Evolutionary conservation across 2,329 filamentous ascomycete species (phyloP).

Genomic region (Pyrenophora graminea): DNA sequence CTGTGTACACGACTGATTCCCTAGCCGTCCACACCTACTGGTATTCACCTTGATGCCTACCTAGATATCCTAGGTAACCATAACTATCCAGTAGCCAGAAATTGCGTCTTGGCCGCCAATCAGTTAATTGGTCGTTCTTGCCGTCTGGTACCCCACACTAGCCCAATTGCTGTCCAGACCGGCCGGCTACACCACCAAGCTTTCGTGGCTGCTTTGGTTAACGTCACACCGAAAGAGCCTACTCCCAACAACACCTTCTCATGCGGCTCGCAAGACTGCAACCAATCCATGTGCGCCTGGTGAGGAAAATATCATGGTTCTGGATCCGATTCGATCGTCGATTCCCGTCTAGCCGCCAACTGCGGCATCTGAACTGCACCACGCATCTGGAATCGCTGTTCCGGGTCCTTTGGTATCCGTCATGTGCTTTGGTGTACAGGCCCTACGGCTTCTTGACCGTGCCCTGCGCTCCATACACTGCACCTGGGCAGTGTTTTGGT

Average conservation of each 20-base stretch:
- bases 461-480: not conserved
- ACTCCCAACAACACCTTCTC: not conserved
- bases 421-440: not conserved
- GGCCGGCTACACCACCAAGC: conserved; percentile 10
- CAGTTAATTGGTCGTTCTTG: conserved; percentile 2
- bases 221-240: conserved; percentile 7
- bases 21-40: not conserved
- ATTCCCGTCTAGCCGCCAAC: conserved; percentile 16
- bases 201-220: conserved; percentile 10
- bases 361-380: conserved; percentile 16
- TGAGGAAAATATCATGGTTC: not conserved
- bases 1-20: not conserved
- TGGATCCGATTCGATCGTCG: conserved; percentile 8
- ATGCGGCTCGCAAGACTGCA: not conserved
- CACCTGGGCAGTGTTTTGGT: not conserved
- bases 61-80: conserved; percentile 1
- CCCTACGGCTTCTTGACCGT: not conserved
- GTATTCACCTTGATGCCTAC: not conserved
- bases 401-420: not conserved
- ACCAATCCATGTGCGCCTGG: conserved; percentile 9
- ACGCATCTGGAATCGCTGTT: conserved; percentile 10
- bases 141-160: conserved; percentile 12
- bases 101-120: conserved; percentile 10
- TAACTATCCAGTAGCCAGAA: not conserved
- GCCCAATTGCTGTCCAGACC: conserved; percentile 12